Evolutionary conservation across 257 asterid genomes (phyloP), one percentile per base, ranked within the genome.

Genomic region (Capsicum rhomboideum): DNA sequence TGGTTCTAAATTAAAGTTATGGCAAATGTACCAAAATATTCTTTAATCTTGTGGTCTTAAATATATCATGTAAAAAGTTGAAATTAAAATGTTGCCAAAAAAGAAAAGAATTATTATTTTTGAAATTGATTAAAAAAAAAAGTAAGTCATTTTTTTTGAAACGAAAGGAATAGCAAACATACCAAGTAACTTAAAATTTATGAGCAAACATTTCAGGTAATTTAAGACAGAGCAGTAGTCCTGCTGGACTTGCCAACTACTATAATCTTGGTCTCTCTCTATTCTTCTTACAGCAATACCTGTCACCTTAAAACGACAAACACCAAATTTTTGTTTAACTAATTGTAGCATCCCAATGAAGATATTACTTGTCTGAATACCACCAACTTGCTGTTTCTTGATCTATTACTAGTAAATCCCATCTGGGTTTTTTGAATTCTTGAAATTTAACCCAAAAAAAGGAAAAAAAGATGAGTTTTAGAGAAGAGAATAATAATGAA

Each of bases 391-490:
- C 8, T 16, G 55, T 26, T 14, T 26, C 42, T n/a, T 75, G 81
- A 75, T 75, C 81, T 49, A 49, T 49, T 72, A 44, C 40, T 44
- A 12, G 37, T 21, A 21, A 44, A 72, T 44, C 34, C 40, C 20
- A 72, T 72, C 44, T 49, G 23, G 21, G 61, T 3, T 26, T 37
- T 75, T n/a, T 44, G 12, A 21, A n/a, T 72, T 85, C 71, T 21
- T 54, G 69, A 55, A 66, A 2, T 69, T 56, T 16, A 58, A 20
- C 13, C 49, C 6, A 7, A 13, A 63, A 12, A 26, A 55, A 69
- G 23, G n/a, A 49, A 16, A 28, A 53, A 28, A 28, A 66, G 31
- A 94, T 96, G 98, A 94, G 98, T 91, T 94, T 90, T 87, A 89
- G 97, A 86, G 99, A 96, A 21, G 99, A 92, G 9, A 85, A 84